These are phyloP conservation scores for Aspergillus alliaceus DNA, from an alignment of 2,329 filamentous ascomycete species.

Conservation along the genomic window DNA sequence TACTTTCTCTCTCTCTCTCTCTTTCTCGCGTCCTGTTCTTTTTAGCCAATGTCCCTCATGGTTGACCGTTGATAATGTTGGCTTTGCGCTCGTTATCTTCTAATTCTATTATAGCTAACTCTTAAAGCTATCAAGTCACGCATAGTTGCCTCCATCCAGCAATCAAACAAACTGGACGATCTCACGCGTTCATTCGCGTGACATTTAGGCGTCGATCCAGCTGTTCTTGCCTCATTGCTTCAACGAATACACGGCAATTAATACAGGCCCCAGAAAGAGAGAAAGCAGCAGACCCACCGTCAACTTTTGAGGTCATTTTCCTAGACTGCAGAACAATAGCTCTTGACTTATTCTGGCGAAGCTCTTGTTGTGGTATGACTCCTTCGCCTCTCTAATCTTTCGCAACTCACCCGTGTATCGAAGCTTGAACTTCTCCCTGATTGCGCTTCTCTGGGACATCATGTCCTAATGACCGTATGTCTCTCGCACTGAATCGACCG, in stretches of 20 bases:
- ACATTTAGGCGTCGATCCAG: neutral
- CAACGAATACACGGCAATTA: neutral
- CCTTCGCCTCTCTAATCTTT: neutral
- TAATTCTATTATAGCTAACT: neutral
- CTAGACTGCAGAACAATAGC: slow-evolving; percentile 1
- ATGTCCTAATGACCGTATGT: slow-evolving; percentile 27
- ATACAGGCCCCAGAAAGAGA: neutral
- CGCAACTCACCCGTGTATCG: neutral
- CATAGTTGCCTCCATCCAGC: neutral
- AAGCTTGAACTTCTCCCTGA: neutral
- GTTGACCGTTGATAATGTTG: slow-evolving; percentile 7
- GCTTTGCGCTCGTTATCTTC: neutral
- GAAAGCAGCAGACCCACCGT: neutral
- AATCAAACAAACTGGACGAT: neutral
- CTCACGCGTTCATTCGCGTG: slow-evolving; percentile 9
- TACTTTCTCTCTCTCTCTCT: slow-evolving; percentile 1
- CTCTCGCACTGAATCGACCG: slow-evolving; percentile 17
- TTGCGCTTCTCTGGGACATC: slow-evolving; percentile 11
- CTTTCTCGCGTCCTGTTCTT: neutral
- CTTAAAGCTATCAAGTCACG: neutral
- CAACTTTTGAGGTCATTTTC: neutral
- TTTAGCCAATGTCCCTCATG: neutral
- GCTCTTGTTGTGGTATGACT: neutral
- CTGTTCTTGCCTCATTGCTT: neutral
- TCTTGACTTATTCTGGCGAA: slow-evolving; percentile 13